Evolutionary conservation across 2,329 filamentous ascomycete genomes (phyloP), one percentile per base, ranked within the genome.

Genomic region (Exophiala dermatitidis): DNA sequence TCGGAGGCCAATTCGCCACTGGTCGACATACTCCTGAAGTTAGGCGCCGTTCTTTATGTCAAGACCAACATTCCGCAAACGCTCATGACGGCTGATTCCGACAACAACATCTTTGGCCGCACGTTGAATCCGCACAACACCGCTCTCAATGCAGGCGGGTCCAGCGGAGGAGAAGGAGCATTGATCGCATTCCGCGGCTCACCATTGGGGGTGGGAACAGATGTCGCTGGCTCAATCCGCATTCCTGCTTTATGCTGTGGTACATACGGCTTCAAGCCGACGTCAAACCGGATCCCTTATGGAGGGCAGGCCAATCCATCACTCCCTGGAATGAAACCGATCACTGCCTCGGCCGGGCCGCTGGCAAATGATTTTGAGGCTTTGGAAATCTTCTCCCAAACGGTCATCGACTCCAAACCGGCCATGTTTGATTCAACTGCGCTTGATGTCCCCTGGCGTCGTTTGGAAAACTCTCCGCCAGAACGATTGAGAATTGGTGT

Each of bases 31-130:
- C 62, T 79, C 8, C 65, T 76, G 2, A 62, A 63, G 9, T 67
- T 71, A 3, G 76, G 76, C 3, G 76, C 77, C 1, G 57, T 63
- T 2, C 49, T 54, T 34, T 60, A 54, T 51, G 71, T 80, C 63
- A 78, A 81, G 64, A 81, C 78, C 3, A 80, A 79, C 54, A 65
- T 80, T 1, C 77, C 78, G 2, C 74, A 77, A 55, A 78, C 76
- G 0, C 70, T 81, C 58, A 75, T 78, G 73, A 66, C 66, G 0
- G 63, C 62, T 9, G 71, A 73, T 33, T 69, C 67, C 1, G 55
- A 69, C 8, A 74, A 74, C 50, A 72, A 74, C 59, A 61, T 74
- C 8, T 71, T 72, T 38, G 71, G 72, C 2, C 63, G 70, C 7
- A 70, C 68, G 0, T 54, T 71, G 19, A 74, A 74, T 53, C 72